Evolutionary conservation across 2,329 filamentous ascomycete species (phyloP), one percentile per base, ranked within the genome.

Genomic region (Colletotrichum sp.): DNA sequence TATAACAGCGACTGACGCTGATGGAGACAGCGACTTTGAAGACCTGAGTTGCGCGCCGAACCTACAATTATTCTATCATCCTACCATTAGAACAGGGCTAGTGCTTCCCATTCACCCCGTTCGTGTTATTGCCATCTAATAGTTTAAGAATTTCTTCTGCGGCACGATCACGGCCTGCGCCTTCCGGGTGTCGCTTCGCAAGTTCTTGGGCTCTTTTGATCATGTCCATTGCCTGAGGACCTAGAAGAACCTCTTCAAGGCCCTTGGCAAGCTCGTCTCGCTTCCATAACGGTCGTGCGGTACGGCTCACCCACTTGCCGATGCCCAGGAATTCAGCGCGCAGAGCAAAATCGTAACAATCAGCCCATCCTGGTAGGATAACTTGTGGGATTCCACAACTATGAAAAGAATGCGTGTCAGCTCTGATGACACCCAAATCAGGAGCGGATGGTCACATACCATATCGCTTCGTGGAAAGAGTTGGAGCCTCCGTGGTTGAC

Each of bases 251-350:
- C n/a, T 52, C 44, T 25, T 52, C 44, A 22, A 83, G 12, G 61
- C 44, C 39, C 64, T 48, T n/a, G 39, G 44, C 44, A 52, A 52
- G 44, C n/a, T 52, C 44, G 11, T 52, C 44, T 52, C 44, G 73
- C 70, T 86, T 86, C 84, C 84, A 85, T 1, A 86, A 52, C 6
- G 76, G 2, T 85, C 77, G 59, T 84, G 82, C 3, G 82, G 13
- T 8, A 60, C 69, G 44, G 44, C n/a, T 52, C n/a, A n/a, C 44
- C 44, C 44, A 52, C 19, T 60, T 22, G 8, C 64, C 39, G 15
- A 52, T 52, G n/a, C 44, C 44, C n/a, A 52, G 12, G 0, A 22
- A 52, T 22, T 52, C 44, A 13, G 44, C 44, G 44, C 44, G 44
- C n/a, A 52, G 6, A 13, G 44, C 44, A 22, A 52, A 52, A 13